Evolutionary conservation across 2,329 filamentous ascomycete genomes (phyloP), one percentile per base, ranked within the genome.

Genomic region (Huntiella bhutanensis): DNA sequence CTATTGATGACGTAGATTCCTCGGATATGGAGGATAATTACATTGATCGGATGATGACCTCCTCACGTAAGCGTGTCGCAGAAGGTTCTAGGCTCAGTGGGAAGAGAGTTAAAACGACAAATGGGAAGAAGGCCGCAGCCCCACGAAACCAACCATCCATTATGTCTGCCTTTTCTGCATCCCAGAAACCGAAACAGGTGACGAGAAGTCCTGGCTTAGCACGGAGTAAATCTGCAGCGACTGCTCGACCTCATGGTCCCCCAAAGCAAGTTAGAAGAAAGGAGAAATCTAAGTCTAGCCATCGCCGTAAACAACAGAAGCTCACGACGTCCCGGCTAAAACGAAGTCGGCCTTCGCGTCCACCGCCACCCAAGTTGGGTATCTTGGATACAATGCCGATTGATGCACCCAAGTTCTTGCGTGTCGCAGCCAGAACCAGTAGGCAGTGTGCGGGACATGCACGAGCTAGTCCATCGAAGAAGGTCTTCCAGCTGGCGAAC

Each of bases 381-480:
- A 77, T 80, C 47, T 55, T 79, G n/a, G 75, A 80, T 56, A 67
- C 76, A 16, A 62, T 70, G 39, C 67, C 70, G 51, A 56, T 62
- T 2, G 54, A 63, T 48, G 70, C 73, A 1, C 76, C 76, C 1
- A 59, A 56, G 2, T 80, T 80, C 51, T 59, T 80, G 33, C 73
- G 66, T 49, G 66, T 80, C 54, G 76, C 76, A 43, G 74, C 73
- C 38, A 71, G 76, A 12, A 65, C 71, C 45, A 73, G 67, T 3
- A 68, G 60, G 46, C 63, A 58, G 44, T 66, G 64, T 33, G 54
- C 51, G 19, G 63, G 65, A 10, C 61, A 68, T 51, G 75, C 75
- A 12, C 69, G 70, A 54, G 64, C 69, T 5, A 76, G 67, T 46
- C 73, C 73, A 1, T 60, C 59, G 0, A 63, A 55, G 38, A 80